Conservation (phyloP, 306 rosid species). For the Hippophae gyantsensis region DNA sequence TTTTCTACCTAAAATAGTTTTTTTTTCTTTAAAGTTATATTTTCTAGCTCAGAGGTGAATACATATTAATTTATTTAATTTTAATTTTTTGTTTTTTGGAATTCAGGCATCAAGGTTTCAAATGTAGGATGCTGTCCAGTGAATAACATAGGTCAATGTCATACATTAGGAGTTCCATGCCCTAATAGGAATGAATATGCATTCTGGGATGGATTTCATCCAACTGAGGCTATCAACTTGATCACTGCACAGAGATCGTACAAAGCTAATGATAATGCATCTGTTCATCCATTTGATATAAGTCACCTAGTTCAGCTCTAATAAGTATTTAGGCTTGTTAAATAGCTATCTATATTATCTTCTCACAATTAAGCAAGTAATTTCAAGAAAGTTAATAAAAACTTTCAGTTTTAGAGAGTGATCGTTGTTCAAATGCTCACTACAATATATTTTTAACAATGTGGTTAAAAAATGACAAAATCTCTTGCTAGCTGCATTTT, state of each 20-base stretch:
- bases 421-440: too few species aligned
- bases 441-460: too few species aligned
- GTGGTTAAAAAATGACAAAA: too few species aligned
- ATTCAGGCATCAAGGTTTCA: conserved; percentile 6
- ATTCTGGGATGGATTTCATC: conserved; percentile 7
- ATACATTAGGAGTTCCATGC: not conserved
- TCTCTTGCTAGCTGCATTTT: too few species aligned
- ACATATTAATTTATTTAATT: too few species aligned
- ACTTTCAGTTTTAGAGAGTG: too few species aligned
- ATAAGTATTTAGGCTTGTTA: too few species aligned
- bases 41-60: too few species aligned
- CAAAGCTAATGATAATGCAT: not conserved
- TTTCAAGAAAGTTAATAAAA: too few species aligned
- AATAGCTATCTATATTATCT: too few species aligned
- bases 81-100: conserved; percentile 21
- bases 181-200: not conserved
- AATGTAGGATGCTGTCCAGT: not conserved
- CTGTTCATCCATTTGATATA: conserved; percentile 16
- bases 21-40: not conserved
- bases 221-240: not conserved
- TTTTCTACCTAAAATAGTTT: not conserved
- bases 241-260: conserved; percentile 1
- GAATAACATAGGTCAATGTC: not conserved
- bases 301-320: conserved; percentile 10
- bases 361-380: too few species aligned